Evolutionary conservation across 345 rosid genomes (phyloP), one percentile per base, ranked within the genome.

Genomic region (Erysimum cheiranthoides): DNA sequence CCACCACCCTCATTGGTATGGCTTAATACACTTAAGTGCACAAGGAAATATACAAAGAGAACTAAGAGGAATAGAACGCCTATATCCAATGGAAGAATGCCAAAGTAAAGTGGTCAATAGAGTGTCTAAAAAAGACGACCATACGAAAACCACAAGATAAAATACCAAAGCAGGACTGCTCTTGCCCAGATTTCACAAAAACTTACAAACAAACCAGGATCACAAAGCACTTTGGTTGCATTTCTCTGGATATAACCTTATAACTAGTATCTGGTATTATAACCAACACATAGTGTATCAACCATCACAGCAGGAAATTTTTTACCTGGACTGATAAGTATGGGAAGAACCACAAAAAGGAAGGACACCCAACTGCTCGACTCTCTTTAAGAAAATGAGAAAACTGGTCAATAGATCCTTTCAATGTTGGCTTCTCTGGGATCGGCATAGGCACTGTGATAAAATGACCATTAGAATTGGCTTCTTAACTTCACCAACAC

Each of bases 381-480:
- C 90, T 85, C 78, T 90, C 85, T 79, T 72, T 76, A 60, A 53
- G 78, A 54, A 94, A 89, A 64, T 64, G 82, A 61, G 84, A 78
- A 73, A 89, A 27, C 27, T 94, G 97, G 51, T 90, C 76, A 32
- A 72, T 58, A 52, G 80, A 90, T 43, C 88, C 84, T 89, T 76
- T 88, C 69, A 91, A 90, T 60, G 97, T 89, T 68, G 85, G 85
- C 65, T 84, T 90, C 69, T 92, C 90, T 52, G 92, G 95, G 42
- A 90, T 79, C 9, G 90, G 96, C 79, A 88, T 85, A 73, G 97
- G 96, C 93, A 92, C 98, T 91, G 69, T 68, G 35, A 82, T 74
- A 67, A 70, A 78, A 68, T 49, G 46, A 53, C 74, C 16, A 34
- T 28, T 43, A 30, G 9, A 34, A 42, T 67, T 56, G 43, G 70